Evolutionary conservation across 164 flowering plant species (phyloP), one percentile per base, ranked within the genome.

Genomic region (Vitis rupestris): DNA sequence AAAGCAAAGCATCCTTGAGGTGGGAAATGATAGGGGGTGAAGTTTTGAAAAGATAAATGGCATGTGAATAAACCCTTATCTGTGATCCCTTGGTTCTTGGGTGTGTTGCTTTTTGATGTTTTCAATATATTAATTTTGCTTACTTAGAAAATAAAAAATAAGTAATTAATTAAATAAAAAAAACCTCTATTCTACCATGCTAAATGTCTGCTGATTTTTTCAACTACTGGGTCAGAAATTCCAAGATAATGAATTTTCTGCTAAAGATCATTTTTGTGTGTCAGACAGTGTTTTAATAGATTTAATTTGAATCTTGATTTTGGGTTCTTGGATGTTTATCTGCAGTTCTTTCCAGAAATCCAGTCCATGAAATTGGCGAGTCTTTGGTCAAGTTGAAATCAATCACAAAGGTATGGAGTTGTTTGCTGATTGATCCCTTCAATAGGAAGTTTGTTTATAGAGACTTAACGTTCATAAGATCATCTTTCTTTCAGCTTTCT

Each of bases 341-440:
- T 81, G 82, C 82, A 93, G 98, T 91, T 73, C 91, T 93, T 69
- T 90, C 96, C 49, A 85, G 90, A 75, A 93, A 93, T 77, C 98
- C 98, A 31, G 75, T 92, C 61, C 23, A 69, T 73, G 70, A 82
- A 64, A 78, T 94, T 66, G 91, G 91, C 15, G 79, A 82, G 23
- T 82, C 92, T 50, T 67, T 90, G 74, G 67, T 49, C 63, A 88
- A 87, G 71, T 55, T 78, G 74, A 90, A 86, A 67, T 83, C 88
- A 15, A 77, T 92, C 31, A 74, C 85, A 62, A 94, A 92, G 84
- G 98, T 89, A 76, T 72, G 80, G 10, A 51, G 8, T 61, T 59
- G 10, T 52, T 64, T 59, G 3, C 17, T 49, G 13, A 31, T 31
- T 50, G 15, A 9, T 55, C 50, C 48, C 55, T 23, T 37, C 19